These are phyloP conservation scores for Canavalia ensiformis DNA, from an alignment of 306 rosid genomes.

Conservation along the genomic window DNA sequence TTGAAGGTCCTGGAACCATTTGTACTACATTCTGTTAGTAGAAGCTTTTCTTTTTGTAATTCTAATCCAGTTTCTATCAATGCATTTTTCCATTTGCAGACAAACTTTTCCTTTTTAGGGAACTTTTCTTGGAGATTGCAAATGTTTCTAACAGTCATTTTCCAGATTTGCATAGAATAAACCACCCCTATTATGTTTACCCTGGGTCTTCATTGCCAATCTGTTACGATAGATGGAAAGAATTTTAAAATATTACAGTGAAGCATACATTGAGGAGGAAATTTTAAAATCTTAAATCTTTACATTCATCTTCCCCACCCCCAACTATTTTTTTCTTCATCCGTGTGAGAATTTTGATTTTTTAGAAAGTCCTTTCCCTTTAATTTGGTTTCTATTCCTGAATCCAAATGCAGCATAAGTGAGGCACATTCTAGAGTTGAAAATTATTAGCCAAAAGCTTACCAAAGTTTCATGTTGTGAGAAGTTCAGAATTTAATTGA, in stretches of 20 bases:
- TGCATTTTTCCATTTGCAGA: conserved; percentile 30
- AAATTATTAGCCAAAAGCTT: background rate
- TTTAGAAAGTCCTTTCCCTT: background rate
- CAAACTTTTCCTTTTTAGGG: background rate
- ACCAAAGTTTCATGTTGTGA: conserved; percentile 13
- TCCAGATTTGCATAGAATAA: background rate
- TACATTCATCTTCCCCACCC: background rate
- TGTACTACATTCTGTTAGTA: too few species aligned
- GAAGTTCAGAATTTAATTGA: background rate
- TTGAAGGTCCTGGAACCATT: too few species aligned
- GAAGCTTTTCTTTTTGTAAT: too few species aligned
- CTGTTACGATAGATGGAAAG: conserved; percentile 16
- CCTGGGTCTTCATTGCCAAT: background rate
- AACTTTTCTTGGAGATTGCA: conserved; percentile 38
- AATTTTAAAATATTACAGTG: background rate
- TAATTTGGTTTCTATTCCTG: background rate
- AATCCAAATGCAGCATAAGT: conserved; percentile 12
- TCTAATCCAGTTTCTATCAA: too few species aligned
- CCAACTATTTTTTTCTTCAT: background rate
- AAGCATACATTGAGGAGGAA: conserved; percentile 12
- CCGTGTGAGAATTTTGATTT: background rate
- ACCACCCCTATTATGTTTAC: background rate
- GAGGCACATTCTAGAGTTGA: conserved; percentile 2
- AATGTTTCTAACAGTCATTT: conserved; percentile 32
- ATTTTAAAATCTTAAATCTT: background rate